Base-by-base conservation (phyloP, 306 rosid species). In the Abrus pulchellus region DNA sequence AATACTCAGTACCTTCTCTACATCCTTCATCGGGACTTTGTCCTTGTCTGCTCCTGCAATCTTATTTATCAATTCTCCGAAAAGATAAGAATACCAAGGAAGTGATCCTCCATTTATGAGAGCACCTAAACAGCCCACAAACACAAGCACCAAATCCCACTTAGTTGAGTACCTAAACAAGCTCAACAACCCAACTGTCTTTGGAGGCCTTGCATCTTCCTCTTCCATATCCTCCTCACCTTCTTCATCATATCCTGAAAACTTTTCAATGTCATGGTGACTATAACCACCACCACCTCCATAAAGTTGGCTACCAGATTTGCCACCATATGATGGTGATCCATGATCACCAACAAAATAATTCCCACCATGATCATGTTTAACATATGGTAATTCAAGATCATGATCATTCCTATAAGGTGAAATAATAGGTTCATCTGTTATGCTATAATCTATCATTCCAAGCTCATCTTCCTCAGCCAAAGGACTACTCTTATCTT, bases 61-160 rank as follows among this genome's bases (percentile, higher is more conserved):
- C 86, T 91, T 90, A 53, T 85, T 87, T 59, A 87, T 92, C 80
- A 92, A 83, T n/a, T 77, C 5, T 11, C 98, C 98, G 49, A 91
- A 92, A 74, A 94, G 86, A 84, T 55, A 83, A 47, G 98, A 94
- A 81, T 88, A 94, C 82, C 82, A 90, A 72, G 97, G 98, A 78
- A 92, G 97, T 74, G 98, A 86, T 12, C 97, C 98, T 20, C 98
- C 97, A 82, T 94, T 91, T 43, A 94, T 86, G 59, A 92, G 86
- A 44, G 97, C 97, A 60, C 97, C 98, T 40, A 92, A n/a, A 79
- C 98, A 91, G 0, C 98, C 98, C 80, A 94, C 66, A 56, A 92
- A 59, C 74, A 94, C 90, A n/a, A 94, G 90, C 71, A 91, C 65
- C 72, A 87, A 80, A 82, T 94, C 97, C 94, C 83, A 85, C 84